Evolutionary conservation across 495 filamentous ascomycete species (phyloP).

Genomic region (Immersiella caudata): DNA sequence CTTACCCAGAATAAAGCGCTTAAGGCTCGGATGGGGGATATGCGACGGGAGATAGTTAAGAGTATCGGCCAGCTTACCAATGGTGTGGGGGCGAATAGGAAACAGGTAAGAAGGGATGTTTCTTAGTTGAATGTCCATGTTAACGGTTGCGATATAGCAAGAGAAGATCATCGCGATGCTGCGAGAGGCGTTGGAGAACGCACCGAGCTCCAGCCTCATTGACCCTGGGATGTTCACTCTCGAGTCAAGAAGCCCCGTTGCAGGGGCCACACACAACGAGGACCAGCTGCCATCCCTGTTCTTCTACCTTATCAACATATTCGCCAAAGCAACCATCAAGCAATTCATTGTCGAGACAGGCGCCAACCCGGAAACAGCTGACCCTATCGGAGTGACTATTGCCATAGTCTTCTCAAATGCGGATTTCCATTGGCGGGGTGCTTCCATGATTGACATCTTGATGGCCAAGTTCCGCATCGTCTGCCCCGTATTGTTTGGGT

Average conservation of each 20-base stretch:
- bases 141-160: conserved; percentile 22
- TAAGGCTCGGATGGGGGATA: conserved; percentile 71
- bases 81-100: conserved; percentile 61
- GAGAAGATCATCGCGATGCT: conserved; percentile 54
- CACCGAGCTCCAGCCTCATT: conserved; percentile 57
- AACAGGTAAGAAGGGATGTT: conserved; percentile 49
- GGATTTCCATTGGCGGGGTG: conserved; percentile 68
- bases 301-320: conserved; percentile 80
- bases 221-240: conserved; percentile 71
- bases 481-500: conserved; percentile 87
- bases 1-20: conserved; percentile 49
- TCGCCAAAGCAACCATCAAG: conserved; percentile 73
- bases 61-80: conserved; percentile 73
- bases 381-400: conserved; percentile 77
- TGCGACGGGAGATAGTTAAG: conserved; percentile 71
- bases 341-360: conserved; percentile 78
- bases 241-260: conserved; percentile 56
- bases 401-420: conserved; percentile 73
- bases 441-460: conserved; percentile 79
- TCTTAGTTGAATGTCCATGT: not conserved
- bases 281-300: conserved; percentile 65
- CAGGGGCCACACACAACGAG: conserved; percentile 56
- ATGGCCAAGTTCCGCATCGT: conserved; percentile 81
- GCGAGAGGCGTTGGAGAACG: conserved; percentile 44
- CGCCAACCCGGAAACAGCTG: conserved; percentile 69